Evolutionary conservation across 2,329 filamentous ascomycete genomes (phyloP), one percentile per base, ranked within the genome.

Genomic region (Xylariaceae sp.): DNA sequence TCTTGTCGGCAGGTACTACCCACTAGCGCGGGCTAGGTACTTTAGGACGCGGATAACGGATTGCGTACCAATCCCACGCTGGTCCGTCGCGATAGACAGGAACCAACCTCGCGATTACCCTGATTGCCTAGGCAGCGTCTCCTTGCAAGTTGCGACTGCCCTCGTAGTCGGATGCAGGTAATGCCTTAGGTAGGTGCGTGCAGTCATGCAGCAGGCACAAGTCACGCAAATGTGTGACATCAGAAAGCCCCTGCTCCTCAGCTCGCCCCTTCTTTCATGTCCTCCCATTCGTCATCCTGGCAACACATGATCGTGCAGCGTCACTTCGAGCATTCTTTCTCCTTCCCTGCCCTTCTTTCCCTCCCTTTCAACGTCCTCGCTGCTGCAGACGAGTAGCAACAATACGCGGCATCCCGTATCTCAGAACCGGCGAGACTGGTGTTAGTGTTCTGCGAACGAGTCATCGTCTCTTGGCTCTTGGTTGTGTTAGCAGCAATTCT

Each of bases 221-320:
- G 60, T 64, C 61, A 64, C 65, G 63, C 65, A 66, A 59, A 59
- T 49, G 45, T 49, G 62, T 64, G 62, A 64, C 61, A 61, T 64
- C 61, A 60, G 37, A 15, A 17, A 44, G 47, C 34, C 50, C 55
- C 6, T 11, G 9, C 44, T 10, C 44, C 7, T 45, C 13, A 7
- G 7, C 18, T 50, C 18, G 18, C 48, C 7, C 44, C 13, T n/a
- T 7, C 17, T n/a, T 6, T 9, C 8, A 7, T 50, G 8, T 4
- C 1, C 37, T 42, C 42, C 56, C n/a, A 62, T 59, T 63, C 54
- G 62, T 10, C 56, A 54, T 51, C 57, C 35, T 18, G 13, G 2
- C 47, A 47, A 51, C 50, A 49, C 34, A 2, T 9, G 51, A 55
- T 53, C 56, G 55, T 51, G 48, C 18, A 17, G 48, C 17, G 30